These are phyloP conservation scores for Rhynchosporium secalis DNA, from an alignment of 2,329 filamentous ascomycete species.

Conservation along the genomic window DNA sequence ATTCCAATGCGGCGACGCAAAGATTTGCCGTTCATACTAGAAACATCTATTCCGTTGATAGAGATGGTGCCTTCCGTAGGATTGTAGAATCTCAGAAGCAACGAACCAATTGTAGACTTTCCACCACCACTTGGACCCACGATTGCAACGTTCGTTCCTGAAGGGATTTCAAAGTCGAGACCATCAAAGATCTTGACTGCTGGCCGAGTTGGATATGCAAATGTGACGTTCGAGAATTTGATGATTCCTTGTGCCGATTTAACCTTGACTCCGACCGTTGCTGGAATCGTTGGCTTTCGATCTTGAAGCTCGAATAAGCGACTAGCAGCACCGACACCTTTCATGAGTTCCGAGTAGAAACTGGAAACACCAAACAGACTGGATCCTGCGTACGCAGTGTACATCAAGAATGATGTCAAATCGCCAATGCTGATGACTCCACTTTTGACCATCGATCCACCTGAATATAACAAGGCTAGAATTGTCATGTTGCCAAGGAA, in stretches of 20 bases:
- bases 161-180: conserved; percentile 85
- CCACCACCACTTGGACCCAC: conserved; percentile 95
- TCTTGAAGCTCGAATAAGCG: conserved; percentile 95
- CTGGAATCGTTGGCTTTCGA: conserved; percentile 79
- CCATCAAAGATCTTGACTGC: conserved; percentile 89
- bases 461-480: conserved; percentile 83
- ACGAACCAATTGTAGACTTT: conserved; percentile 92
- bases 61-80: conserved; percentile 75
- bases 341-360: conserved; percentile 99
- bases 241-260: conserved; percentile 85
- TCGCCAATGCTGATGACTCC: conserved; percentile 89
- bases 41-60: conserved; percentile 83
- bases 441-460: conserved; percentile 83
- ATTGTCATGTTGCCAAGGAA: conserved; percentile 97
- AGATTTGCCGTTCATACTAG: conserved; percentile 88
- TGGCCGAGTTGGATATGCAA: conserved; percentile 91
- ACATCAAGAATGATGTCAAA: conserved; percentile 96
- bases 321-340: conserved; percentile 95
- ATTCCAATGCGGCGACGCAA: conserved; percentile 89
- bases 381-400: conserved; percentile 81
- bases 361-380: conserved; percentile 92
- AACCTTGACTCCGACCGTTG: conserved; percentile 79
- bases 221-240: conserved; percentile 80
- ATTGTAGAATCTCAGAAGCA: conserved; percentile 88
- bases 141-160: conserved; percentile 92